Conservation (phyloP, 2,329 filamentous ascomycete genomes). For the Magnaporthiopsis poae region DNA sequence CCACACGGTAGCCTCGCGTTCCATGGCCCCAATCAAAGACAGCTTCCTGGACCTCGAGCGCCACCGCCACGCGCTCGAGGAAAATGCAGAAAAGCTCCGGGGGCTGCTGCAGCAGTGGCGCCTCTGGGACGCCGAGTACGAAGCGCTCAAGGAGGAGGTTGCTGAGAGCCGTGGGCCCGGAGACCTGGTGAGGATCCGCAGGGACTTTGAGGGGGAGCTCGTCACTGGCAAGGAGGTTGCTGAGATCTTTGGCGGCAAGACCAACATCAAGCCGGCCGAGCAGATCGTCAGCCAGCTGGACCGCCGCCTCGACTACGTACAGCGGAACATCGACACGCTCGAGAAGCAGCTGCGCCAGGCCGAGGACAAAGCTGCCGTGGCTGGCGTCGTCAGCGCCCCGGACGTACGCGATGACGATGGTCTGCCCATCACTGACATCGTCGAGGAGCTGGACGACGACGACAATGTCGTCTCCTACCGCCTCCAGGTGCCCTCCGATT, state of each 20-base stretch:
- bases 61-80: conserved; percentile 65
- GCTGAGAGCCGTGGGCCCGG: conserved; percentile 33
- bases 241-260: conserved; percentile 35
- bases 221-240: conserved; percentile 48
- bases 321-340: conserved; percentile 65
- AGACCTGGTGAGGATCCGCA: conserved; percentile 48
- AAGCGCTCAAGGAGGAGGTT: conserved; percentile 76
- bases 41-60: conserved; percentile 57
- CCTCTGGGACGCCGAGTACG: conserved; percentile 84
- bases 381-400: conserved; percentile 49
- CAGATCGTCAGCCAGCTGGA: conserved; percentile 61
- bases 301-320: conserved; percentile 79
- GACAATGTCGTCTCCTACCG: conserved; percentile 68
- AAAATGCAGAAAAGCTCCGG: conserved; percentile 62
- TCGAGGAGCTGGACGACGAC: conserved; percentile 84
- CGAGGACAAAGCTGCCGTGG: conserved; percentile 59
- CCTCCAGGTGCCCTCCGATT: conserved; percentile 57
- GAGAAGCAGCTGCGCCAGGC: conserved; percentile 61
- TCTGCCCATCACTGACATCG: conserved; percentile 77
- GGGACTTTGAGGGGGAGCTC: conserved; percentile 52
- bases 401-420: conserved; percentile 51
- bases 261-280: conserved; percentile 39
- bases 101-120: conserved; percentile 79
- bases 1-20: not conserved
- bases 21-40: not conserved